Conservation (phyloP, 2,329 filamentous ascomycete genomes). For the Xylariaceae sp. region DNA sequence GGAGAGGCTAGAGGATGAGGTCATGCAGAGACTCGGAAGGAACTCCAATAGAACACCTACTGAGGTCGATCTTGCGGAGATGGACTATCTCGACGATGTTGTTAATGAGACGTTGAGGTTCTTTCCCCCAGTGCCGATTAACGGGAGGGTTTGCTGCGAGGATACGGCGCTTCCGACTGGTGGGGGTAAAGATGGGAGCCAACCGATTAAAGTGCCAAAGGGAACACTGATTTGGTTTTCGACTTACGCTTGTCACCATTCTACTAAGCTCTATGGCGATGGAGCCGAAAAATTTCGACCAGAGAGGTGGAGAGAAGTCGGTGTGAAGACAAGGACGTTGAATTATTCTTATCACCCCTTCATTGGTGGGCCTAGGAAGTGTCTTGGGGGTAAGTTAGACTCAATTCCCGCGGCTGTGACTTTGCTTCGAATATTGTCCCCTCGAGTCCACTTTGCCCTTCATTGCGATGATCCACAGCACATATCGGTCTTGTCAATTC, state of each 20-base stretch:
- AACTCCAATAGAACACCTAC: not conserved
- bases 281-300: conserved; percentile 3
- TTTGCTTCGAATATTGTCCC: too few species aligned
- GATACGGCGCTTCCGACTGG: conserved; percentile 1
- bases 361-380: conserved; percentile 4
- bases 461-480: too few species aligned
- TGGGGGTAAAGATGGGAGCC: not conserved
- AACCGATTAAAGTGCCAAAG: conserved; percentile 4
- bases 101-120: conserved; percentile 3
- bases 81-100: not conserved
- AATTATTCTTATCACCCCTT: conserved; percentile 4
- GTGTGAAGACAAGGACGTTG: not conserved
- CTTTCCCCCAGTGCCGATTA: conserved; percentile 3
- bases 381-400: conserved; percentile 4
- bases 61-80: not conserved
- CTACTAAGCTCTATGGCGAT: conserved; percentile 2
- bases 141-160: conserved; percentile 1
- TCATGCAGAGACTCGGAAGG: not conserved
- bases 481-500: too few species aligned
- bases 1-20: not conserved
- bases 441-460: too few species aligned
- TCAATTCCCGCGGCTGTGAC: too few species aligned
- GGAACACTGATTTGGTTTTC: conserved; percentile 3
- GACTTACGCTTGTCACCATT: conserved; percentile 4
- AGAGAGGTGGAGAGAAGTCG: conserved; percentile 2